Base-by-base conservation (phyloP, 306 rosid genomes). In the Mimosa pudica region DNA sequence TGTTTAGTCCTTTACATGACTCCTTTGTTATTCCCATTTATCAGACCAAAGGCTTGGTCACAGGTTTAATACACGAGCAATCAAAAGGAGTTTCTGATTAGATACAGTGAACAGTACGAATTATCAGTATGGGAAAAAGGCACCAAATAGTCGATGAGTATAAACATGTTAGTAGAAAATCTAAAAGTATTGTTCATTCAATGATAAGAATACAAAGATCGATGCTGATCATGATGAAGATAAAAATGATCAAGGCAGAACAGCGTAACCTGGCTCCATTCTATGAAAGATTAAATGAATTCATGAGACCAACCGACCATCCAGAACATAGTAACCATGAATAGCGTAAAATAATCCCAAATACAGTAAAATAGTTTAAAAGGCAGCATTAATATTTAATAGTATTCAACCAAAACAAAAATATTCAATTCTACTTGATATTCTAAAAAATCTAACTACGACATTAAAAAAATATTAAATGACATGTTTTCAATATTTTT, bases 211-310 rank as follows among this genome's bases (percentile, higher is more conserved):
- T 16, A 13, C 67, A 61, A 49, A 77, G 54, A 24, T 24, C 30
- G 30, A 0, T 14, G 66, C 58, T 75, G 65, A 74, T 66, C 6
- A 8, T 75, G 76, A 74, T 66, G 10, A 4, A 45, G 41, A 66
- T 8, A 7, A 36, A 7, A 30, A 5, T 13, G 4, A 54, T 7
- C 42, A 14, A 73, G 24, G 75, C 68, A 44, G 32, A 77, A 45
- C 7, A 61, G 1, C 30, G 30, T 24, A 24, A 30, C 38, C 11
- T 61, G 66, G 66, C 38, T 61, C 66, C 66, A 24, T 1, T 61
- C 10, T 11, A n/a, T 68, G 9, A 52, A 67, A 68, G 16, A 41
- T 51, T 20, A 77, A 61, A 71, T 49, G 10, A 60, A 81, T 52
- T 77, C 7, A 7, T 38, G 48, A 42, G 24, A 60, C 65, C 6